A percentile compares a stretch with the other conserved stretches of the same genome.
Evolutionary conservation across 257 asterid species (phyloP).

Genomic region (Galeopsis tetrahit): DNA sequence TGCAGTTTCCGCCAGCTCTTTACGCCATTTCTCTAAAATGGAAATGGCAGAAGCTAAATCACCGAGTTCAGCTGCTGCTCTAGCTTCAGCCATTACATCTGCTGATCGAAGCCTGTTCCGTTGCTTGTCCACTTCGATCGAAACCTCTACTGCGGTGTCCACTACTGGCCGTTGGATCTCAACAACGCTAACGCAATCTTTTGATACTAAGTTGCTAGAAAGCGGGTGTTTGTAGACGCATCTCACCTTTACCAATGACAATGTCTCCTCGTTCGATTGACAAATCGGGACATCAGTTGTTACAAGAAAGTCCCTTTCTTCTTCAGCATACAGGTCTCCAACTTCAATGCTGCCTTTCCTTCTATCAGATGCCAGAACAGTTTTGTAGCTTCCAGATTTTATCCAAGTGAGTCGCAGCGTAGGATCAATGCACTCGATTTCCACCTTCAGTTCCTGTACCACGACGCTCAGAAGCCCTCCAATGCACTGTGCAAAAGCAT

Average conservation of each 20-base stretch:
- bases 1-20: slow-evolving; percentile 49
- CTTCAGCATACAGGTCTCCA: slow-evolving; percentile 92
- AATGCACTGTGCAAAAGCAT: slow-evolving; percentile 98
- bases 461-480: slow-evolving; percentile 93
- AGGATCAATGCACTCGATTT: slow-evolving; percentile 67
- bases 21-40: slow-evolving; percentile 59
- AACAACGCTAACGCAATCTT: slow-evolving; percentile 45
- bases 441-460: slow-evolving; percentile 65
- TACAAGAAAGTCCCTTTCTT: slow-evolving; percentile 81
- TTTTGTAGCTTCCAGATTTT: slow-evolving; percentile 80
- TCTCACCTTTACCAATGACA: slow-evolving; percentile 54
- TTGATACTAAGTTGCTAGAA: slow-evolving; percentile 41
- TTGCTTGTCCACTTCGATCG: slow-evolving; percentile 85
- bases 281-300: slow-evolving; percentile 60
- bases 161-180: slow-evolving; percentile 57
- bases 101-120: slow-evolving; percentile 71
- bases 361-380: slow-evolving; percentile 43
- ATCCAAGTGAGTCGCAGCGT: slow-evolving; percentile 50
- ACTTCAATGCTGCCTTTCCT: slow-evolving; percentile 61
- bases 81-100: slow-evolving; percentile 82
- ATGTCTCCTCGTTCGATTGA: slow-evolving; percentile 47
- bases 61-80: slow-evolving; percentile 73
- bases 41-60: slow-evolving; percentile 62
- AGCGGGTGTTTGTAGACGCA: slow-evolving; percentile 65
- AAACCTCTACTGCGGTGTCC: slow-evolving; percentile 45